These are phyloP conservation scores for Phaeosphaeria sp. DNA, from an alignment of 2,329 filamentous ascomycete genomes.

Conservation along the genomic window DNA sequence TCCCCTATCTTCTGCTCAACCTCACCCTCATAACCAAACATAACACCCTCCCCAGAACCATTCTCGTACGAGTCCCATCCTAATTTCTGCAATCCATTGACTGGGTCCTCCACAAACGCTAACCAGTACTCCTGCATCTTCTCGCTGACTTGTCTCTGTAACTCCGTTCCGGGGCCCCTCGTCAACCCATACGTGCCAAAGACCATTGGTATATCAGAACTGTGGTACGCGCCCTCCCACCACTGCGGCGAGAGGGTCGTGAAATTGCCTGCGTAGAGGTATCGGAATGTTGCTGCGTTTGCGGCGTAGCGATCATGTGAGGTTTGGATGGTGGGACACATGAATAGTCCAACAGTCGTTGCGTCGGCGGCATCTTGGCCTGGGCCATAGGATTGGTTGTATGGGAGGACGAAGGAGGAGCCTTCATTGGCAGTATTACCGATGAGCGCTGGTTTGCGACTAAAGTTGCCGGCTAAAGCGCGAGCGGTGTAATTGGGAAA, in stretches of 20 bases:
- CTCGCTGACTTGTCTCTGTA: slow-evolving; percentile 40
- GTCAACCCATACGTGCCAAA: slow-evolving; percentile 44
- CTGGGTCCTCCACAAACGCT: slow-evolving; percentile 45
- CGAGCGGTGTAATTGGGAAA: slow-evolving; percentile 47
- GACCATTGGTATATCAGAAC: slow-evolving; percentile 42
- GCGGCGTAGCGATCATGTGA: slow-evolving; percentile 30
- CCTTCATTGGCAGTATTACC: slow-evolving; percentile 46
- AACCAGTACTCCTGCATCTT: slow-evolving; percentile 48
- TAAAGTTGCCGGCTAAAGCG: slow-evolving; percentile 32
- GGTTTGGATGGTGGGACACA: slow-evolving; percentile 40
- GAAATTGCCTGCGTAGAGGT: slow-evolving; percentile 47
- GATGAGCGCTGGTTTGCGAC: slow-evolving; percentile 45
- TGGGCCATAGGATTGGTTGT: slow-evolving; percentile 38
- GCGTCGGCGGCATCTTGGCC: slow-evolving; percentile 21
- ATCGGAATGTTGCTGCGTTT: slow-evolving; percentile 43
- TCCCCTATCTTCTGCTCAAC: slow-evolving; percentile 25
- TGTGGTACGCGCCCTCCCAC: slow-evolving; percentile 48
- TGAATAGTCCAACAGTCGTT: slow-evolving; percentile 31
- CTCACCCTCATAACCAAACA: slow-evolving; percentile 26
- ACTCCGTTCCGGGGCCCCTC: slow-evolving; percentile 30
- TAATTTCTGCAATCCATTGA: slow-evolving; percentile 32
- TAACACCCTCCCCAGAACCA: slow-evolving; percentile 22
- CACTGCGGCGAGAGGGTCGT: slow-evolving; percentile 41
- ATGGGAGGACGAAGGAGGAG: slow-evolving; percentile 35
- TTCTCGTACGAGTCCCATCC: slow-evolving; percentile 44